Evolutionary conservation across 2,329 filamentous ascomycete genomes (phyloP).

Genomic region (Diaporthe batatas): DNA sequence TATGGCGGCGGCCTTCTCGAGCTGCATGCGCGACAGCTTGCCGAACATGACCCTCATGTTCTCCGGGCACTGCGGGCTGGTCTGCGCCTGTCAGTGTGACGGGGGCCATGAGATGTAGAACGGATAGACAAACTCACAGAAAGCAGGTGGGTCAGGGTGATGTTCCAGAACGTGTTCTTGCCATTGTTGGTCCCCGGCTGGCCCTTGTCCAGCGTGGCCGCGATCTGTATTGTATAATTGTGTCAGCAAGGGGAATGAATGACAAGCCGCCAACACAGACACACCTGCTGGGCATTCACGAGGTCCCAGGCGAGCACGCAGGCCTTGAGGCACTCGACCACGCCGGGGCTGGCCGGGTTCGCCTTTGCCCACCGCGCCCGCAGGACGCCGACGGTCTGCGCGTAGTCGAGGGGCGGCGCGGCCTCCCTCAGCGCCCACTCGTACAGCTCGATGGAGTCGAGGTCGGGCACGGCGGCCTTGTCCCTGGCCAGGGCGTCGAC

Average conservation of each 20-base stretch:
- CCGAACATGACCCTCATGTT: conserved; percentile 66
- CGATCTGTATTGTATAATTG: conserved; percentile 57
- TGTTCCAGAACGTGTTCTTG: conserved; percentile 67
- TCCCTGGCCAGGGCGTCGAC: conserved; percentile 63
- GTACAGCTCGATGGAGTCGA: conserved; percentile 65
- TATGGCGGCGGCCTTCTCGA: conserved; percentile 62
- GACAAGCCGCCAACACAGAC: neutral
- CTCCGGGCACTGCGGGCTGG: conserved; percentile 60
- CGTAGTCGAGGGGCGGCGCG: conserved; percentile 53
- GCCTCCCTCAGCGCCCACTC: conserved; percentile 64
- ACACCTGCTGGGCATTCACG: conserved; percentile 68
- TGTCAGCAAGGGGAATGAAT: neutral
- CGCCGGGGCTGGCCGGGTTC: conserved; percentile 59
- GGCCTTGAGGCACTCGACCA: conserved; percentile 62
- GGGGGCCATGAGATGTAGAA: no score
- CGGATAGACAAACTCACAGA: conserved; percentile 57
- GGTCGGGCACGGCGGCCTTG: conserved; percentile 61
- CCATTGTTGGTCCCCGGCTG: conserved; percentile 62
- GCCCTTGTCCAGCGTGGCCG: conserved; percentile 65
- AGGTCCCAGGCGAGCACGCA: conserved; percentile 69
- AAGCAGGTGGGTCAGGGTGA: conserved; percentile 65
- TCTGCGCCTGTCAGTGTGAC: conserved; percentile 52
- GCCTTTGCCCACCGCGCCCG: conserved; percentile 66
- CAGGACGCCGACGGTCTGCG: conserved; percentile 63
- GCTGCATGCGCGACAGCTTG: conserved; percentile 64